Conservation (phyloP, 2,329 filamentous ascomycete species). For the Pyrenochaeta sp. region DNA sequence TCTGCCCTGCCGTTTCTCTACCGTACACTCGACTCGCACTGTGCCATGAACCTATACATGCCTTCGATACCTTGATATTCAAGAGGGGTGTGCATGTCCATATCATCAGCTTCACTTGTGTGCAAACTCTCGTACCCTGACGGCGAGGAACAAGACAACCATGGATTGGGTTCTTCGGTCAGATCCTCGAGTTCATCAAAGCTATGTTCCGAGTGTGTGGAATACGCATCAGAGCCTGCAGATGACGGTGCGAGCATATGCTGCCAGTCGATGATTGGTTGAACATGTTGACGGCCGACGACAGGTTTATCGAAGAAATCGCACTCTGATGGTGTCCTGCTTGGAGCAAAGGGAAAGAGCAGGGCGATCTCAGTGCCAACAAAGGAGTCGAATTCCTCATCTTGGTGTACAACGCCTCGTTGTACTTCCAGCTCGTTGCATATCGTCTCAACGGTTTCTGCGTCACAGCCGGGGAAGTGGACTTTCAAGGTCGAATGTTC, state of each 20-base stretch:
- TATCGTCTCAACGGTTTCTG: slow-evolving; percentile 78
- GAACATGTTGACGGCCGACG: slow-evolving; percentile 40
- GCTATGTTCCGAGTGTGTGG: slow-evolving; percentile 48
- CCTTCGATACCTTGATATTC: slow-evolving; percentile 71
- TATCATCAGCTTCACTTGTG: slow-evolving; percentile 59
- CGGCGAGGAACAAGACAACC: slow-evolving; percentile 56
- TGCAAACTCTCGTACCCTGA: slow-evolving; percentile 67
- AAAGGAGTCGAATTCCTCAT: slow-evolving; percentile 74
- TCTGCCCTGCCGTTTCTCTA: slow-evolving; percentile 6
- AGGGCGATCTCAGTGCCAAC: slow-evolving; percentile 77
- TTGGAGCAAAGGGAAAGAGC: slow-evolving; percentile 85
- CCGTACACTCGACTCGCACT: slow-evolving; percentile 61
- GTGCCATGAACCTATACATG: slow-evolving; percentile 71
- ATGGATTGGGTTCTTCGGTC: slow-evolving; percentile 58
- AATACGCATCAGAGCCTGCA: slow-evolving; percentile 46
- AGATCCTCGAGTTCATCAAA: slow-evolving; percentile 54
- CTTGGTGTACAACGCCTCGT: slow-evolving; percentile 80
- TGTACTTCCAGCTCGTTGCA: slow-evolving; percentile 88
- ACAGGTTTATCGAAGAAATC: slow-evolving; percentile 57
- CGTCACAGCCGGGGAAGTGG: slow-evolving; percentile 90
- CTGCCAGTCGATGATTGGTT: slow-evolving; percentile 62
- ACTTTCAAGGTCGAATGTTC: slow-evolving; percentile 76
- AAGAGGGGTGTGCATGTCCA: slow-evolving; percentile 53
- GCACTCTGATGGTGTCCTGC: slow-evolving; percentile 57
- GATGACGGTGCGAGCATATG: slow-evolving; percentile 63